Evolutionary conservation across 2,329 filamentous ascomycete species (phyloP).

Genomic region (Bimuria novae-zelandiae): DNA sequence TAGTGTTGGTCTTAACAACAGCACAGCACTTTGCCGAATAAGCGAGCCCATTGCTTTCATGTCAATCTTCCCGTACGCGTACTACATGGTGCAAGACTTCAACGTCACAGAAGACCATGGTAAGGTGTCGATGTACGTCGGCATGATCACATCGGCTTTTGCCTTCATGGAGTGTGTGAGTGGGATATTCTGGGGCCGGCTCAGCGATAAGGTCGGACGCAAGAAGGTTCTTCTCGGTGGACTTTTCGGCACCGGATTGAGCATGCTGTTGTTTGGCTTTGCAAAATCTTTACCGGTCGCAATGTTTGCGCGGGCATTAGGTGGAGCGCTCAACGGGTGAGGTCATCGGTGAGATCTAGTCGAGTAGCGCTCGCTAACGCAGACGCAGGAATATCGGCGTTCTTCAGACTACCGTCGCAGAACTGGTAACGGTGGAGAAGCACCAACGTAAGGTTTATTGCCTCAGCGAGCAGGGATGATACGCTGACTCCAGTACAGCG

Average conservation of each 20-base stretch:
- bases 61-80: constrained; percentile 98
- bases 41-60: constrained; percentile 99
- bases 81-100: constrained; percentile 96
- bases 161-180: constrained; percentile 95
- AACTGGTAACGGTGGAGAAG: constrained; percentile 89
- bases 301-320: constrained; percentile 83
- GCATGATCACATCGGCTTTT: constrained; percentile 95
- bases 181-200: constrained; percentile 87
- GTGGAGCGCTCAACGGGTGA: constrained; percentile 90
- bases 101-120: constrained; percentile 77
- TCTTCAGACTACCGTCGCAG: constrained; percentile 90
- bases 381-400: constrained; percentile 82
- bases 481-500: constrained; percentile 56
- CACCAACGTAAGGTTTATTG: constrained; percentile 74
- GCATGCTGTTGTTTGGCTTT: constrained; percentile 92
- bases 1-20: constrained; percentile 4
- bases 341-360: constrained; percentile 43
- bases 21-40: constrained; percentile 83
- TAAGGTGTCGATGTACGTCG: constrained; percentile 88
- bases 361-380: constrained; percentile 33
- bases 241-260: constrained; percentile 87
- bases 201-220: constrained; percentile 89
- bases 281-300: constrained; percentile 80
- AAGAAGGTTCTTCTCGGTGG: constrained; percentile 91
- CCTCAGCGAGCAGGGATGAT: constrained; percentile 6